These are phyloP conservation scores for Physcomitrium patens DNA, from an alignment of 225 moss, liverwort and hornwort species.

Conservation along the genomic window DNA sequence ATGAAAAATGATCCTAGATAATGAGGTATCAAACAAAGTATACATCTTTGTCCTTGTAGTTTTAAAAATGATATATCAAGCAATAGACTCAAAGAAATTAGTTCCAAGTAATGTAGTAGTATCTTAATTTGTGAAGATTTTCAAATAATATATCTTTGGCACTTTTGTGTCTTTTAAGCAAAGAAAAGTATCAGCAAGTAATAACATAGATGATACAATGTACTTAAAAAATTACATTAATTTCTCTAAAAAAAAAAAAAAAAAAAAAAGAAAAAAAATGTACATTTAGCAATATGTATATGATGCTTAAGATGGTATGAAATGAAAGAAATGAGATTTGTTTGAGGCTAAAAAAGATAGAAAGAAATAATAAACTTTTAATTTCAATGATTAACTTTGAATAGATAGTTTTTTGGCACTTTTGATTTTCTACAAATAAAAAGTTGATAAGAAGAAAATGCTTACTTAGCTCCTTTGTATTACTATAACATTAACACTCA, in stretches of 20 bases:
- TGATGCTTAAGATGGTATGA: no score
- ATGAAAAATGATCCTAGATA: constrained; percentile 1
- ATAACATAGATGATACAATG: not conserved
- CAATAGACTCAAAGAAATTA: constrained; percentile 37
- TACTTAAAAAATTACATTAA: no score
- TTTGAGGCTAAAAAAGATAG: no score
- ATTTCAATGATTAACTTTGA: constrained; percentile 56
- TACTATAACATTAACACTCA: constrained; percentile 49
- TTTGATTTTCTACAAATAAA: constrained; percentile 62
- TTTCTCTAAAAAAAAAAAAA: no score
- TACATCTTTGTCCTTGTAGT: not conserved
- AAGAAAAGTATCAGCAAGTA: constrained; percentile 17
- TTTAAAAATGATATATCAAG: not conserved
- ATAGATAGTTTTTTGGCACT: constrained; percentile 91
- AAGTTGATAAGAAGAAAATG: constrained; percentile 81
- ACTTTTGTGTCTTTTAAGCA: constrained; percentile 64
- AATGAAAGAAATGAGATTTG: no score
- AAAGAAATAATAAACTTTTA: not conserved
- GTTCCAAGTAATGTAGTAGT: constrained; percentile 91
- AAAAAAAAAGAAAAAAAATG: no score
- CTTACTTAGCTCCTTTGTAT: constrained; percentile 56
- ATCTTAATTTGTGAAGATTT: constrained; percentile 86
- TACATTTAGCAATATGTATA: no score
- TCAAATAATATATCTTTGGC: constrained; percentile 80
- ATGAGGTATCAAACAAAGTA: not conserved